A percentile compares a stretch with the other conserved stretches of the same genome.
These are phyloP conservation scores for Didymella pomorum DNA, from an alignment of 2,329 filamentous ascomycete species.

Conservation along the genomic window DNA sequence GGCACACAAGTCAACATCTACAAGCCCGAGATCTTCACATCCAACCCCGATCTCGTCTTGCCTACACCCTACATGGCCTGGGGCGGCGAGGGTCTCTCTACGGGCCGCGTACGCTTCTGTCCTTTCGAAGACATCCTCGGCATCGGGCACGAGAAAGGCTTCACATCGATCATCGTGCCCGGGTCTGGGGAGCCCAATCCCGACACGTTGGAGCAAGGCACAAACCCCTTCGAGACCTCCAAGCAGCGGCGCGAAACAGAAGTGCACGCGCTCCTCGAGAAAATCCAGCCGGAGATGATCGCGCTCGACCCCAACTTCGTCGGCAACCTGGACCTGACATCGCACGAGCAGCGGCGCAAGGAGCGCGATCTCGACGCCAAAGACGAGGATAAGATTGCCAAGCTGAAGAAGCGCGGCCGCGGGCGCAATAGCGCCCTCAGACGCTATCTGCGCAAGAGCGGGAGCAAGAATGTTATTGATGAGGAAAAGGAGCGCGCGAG, in stretches of 20 bases:
- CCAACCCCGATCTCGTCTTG: slow-evolving; percentile 75
- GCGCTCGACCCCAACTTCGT: slow-evolving; percentile 91
- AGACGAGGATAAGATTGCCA: slow-evolving; percentile 64
- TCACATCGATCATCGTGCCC: slow-evolving; percentile 88
- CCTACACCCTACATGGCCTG: slow-evolving; percentile 92
- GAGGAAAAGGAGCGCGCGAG: slow-evolving; percentile 89
- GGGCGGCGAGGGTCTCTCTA: slow-evolving; percentile 82
- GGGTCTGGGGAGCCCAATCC: slow-evolving; percentile 98
- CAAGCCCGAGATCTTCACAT: slow-evolving; percentile 82
- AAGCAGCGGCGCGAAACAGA: slow-evolving; percentile 94
- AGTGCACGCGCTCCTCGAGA: slow-evolving; percentile 89
- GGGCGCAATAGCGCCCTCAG: slow-evolving; percentile 90
- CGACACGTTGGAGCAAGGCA: slow-evolving; percentile 79
- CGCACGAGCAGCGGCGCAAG: slow-evolving; percentile 76
- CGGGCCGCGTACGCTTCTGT: slow-evolving; percentile 89
- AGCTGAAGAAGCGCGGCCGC: slow-evolving; percentile 77
- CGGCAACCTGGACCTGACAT: slow-evolving; percentile 83
- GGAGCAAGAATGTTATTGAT: slow-evolving; percentile 92
- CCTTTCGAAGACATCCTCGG: slow-evolving; percentile 94
- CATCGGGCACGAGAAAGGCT: slow-evolving; percentile 82
- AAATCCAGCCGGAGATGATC: slow-evolving; percentile 97
- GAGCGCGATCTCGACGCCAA: slow-evolving; percentile 82
- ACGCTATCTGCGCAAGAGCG: slow-evolving; percentile 90
- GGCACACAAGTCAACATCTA: slow-evolving; percentile 89
- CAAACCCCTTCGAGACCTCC: slow-evolving; percentile 90